These are phyloP conservation scores for Aspergillus novoparasiticus DNA, from an alignment of 2,329 filamentous ascomycete species.

Conservation along the genomic window DNA sequence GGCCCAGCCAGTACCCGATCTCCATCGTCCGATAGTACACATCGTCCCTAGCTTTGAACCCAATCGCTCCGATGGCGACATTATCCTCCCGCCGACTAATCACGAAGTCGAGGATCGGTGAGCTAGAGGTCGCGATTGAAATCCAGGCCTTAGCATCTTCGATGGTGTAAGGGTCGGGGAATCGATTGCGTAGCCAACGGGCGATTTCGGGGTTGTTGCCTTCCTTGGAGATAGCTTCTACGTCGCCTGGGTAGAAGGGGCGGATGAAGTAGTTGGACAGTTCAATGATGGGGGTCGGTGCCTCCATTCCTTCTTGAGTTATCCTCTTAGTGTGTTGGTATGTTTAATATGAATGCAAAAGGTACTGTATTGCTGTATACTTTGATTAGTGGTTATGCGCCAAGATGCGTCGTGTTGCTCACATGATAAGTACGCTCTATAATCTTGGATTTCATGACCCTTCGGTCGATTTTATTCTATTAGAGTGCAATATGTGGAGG, in stretches of 20 bases:
- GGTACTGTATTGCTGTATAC: neutral
- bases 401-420: neutral
- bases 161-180: constrained; percentile 11
- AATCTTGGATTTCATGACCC: neutral
- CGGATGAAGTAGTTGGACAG: constrained; percentile 5
- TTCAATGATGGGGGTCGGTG: neutral
- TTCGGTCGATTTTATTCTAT: neutral
- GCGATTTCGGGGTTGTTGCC: constrained; percentile 15
- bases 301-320: neutral
- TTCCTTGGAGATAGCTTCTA: constrained; percentile 4
- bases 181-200: constrained; percentile 14
- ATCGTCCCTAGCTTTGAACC: neutral
- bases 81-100: constrained; percentile 5
- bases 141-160: constrained; percentile 7
- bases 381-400: neutral
- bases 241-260: neutral
- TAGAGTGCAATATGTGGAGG: neutral
- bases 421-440: neutral
- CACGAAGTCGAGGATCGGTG: neutral
- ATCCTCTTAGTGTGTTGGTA: neutral
- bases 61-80: constrained; percentile 9
- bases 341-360: neutral
- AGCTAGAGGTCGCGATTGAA: neutral
- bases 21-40: constrained; percentile 12
- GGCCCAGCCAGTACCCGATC: constrained; percentile 16